Conservation (phyloP, 306 rosid genomes). For the Vigna angularis region DNA sequence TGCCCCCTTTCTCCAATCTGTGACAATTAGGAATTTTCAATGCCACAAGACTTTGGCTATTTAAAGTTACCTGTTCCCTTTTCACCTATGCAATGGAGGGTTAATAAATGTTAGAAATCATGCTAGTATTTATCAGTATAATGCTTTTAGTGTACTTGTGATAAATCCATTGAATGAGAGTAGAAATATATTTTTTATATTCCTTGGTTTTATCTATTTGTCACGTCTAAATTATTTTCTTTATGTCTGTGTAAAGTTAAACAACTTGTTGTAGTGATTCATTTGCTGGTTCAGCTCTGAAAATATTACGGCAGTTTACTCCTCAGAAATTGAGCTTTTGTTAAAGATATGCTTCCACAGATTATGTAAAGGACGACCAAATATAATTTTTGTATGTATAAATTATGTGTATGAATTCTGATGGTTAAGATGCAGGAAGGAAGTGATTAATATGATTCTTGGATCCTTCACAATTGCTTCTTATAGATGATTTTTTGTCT, state of each 20-base stretch:
- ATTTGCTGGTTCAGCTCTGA: background rate
- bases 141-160: background rate
- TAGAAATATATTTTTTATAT: background rate
- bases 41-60: background rate
- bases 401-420: background rate
- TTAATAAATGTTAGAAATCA: background rate
- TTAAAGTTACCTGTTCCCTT: background rate
- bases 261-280: background rate
- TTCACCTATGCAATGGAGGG: background rate
- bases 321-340: background rate
- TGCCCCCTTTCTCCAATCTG: background rate
- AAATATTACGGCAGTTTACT: background rate
- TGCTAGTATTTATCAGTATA: background rate
- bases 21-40: background rate
- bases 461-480: conserved; percentile 9
- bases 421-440: conserved; percentile 24
- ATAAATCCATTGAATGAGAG: background rate
- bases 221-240: background rate
- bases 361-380: background rate
- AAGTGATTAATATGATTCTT: conserved; percentile 17
- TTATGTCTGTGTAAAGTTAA: background rate
- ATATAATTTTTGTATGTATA: background rate
- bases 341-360: conserved; percentile 2
- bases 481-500: conserved; percentile 22
- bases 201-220: background rate